Conservation (phyloP, 2,329 filamentous ascomycete genomes). For the Fusarium staphyleae region DNA sequence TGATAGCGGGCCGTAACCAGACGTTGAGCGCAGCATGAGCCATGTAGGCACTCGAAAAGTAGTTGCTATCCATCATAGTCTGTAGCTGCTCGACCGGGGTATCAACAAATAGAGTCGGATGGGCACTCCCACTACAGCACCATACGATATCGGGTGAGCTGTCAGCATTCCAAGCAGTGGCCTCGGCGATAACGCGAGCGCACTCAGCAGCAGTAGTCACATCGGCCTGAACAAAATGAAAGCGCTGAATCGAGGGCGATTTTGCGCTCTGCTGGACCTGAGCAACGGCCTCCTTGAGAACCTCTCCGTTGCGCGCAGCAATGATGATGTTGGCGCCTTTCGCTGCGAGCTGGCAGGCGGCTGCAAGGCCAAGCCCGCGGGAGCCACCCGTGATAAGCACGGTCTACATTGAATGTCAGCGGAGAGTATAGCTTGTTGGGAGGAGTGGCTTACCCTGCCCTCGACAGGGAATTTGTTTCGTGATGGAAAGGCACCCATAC, state of each 20-base stretch:
- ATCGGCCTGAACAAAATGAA: conserved; percentile 13
- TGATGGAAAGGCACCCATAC: conserved; percentile 15
- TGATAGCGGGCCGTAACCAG: conserved; percentile 14
- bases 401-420: conserved; percentile 9
- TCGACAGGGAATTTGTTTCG: conserved; percentile 17
- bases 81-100: conserved; percentile 27
- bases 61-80: conserved; percentile 34
- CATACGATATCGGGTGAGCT: conserved; percentile 13
- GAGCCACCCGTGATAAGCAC: conserved; percentile 27
- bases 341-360: conserved; percentile 21
- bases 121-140: conserved; percentile 30
- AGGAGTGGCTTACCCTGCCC: not conserved
- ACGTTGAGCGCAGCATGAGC: conserved; percentile 25
- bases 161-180: conserved; percentile 17
- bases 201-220: conserved; percentile 21
- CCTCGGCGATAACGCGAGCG: conserved; percentile 13
- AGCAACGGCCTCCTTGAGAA: conserved; percentile 14
- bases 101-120: conserved; percentile 28
- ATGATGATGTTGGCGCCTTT: conserved; percentile 24
- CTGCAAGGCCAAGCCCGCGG: conserved; percentile 21
- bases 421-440: fast-evolving
- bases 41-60: conserved; percentile 32
- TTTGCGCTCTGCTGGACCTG: conserved; percentile 13
- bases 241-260: conserved; percentile 12
- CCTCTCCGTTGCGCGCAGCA: conserved; percentile 1